Evolutionary conservation across 169 alveolate species (phyloP), one percentile per base, ranked within the genome.

Genomic region (Cryptosporidium ryanae): DNA sequence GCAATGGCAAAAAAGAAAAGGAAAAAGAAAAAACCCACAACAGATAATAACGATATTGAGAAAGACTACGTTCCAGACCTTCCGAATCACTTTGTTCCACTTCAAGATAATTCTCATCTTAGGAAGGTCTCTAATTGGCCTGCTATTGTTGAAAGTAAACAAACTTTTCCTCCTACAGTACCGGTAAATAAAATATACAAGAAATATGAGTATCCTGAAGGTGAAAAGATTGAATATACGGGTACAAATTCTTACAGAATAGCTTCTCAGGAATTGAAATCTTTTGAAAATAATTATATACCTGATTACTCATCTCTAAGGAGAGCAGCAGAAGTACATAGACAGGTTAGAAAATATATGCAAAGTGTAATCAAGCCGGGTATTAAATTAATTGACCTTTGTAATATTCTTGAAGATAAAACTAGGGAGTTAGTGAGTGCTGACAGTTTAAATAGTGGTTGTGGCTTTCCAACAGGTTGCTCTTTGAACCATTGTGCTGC

Each of bases 381-480:
- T 32, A 90, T 95, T 82, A 93, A 93, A 66, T 91, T 98, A 94
- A 91, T 97, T 61, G 99, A 98, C 71, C 91, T 99, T 38, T 98
- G 99, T 63, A 97, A 97, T 64, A 95, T 95, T 81, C 90, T 98
- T 54, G 99, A 99, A 91, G 93, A 94, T 49, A 97, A 97, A 94
- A 93, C 98, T n/a, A 93, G 96, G 82, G 97, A 95, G 82, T 94
- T 98, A 63, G 96, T 98, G 21, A 96, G 94, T 64, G 96, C 98
- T n/a, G 95, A 96, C 76, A 98, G 98, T 38, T 91, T 98, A 57
- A 98, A 98, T 59, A 94, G 98, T 17, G 99, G 99, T 23, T 97
- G 98, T 96, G 99, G 99, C 48, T 99, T 99, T 89, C 99, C 99
- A 32, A 98, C 99, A 1, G 99, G 99, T 12, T 92, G 97, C 44